Evolutionary conservation across 169 alveolate genomes (phyloP), one percentile per base, ranked within the genome.

Genomic region (Plasmodium ovale): DNA sequence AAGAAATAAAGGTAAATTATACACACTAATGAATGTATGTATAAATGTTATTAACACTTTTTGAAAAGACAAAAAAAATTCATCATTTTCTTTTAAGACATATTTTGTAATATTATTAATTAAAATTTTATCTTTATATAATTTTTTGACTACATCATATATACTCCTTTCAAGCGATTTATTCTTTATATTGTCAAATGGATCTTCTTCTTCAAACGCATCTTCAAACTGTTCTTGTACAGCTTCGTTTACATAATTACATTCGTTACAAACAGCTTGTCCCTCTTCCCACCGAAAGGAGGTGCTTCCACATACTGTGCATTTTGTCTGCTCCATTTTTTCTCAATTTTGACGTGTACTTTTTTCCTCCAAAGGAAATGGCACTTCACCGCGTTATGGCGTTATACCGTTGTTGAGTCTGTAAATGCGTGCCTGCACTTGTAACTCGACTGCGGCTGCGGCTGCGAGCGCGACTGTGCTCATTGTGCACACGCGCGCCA

Each of bases 1-100:
- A 2, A 77, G 19, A 23, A 60, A 10, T 42, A 6, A 19, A 12
- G 88, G 88, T 21, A 77, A 77, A 0, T 59, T 31, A 42, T 77
- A 58, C 16, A 10, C 51, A n/a, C 69, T 1, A 7, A 77, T 35
- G 44, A 77, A 39, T 31, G 60, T 53, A 0, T 77, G 49, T 12
- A 60, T 19, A 60, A 62, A 42, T n/a, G 39, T 64, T 42, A 77
- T 49, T 59, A 77, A 31, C 0, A 62, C n/a, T 29, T 77, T 77
- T 39, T 77, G 88, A 53, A 42, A 77, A 21, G 23, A 60, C 14
- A 77, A 35, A 77, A 77, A 77, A 47, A 77, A 77, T 47, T 77
- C 88, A 77, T 77, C 88, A 47, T 77, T 77, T 62, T 77, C 88
- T 42, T 77, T 77, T 14, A 77, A 60, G 1, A 77, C 74, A 31